These are phyloP conservation scores for Lasiodiplodia theobromae DNA, from an alignment of 2,329 filamentous ascomycete genomes.

Conservation along the genomic window DNA sequence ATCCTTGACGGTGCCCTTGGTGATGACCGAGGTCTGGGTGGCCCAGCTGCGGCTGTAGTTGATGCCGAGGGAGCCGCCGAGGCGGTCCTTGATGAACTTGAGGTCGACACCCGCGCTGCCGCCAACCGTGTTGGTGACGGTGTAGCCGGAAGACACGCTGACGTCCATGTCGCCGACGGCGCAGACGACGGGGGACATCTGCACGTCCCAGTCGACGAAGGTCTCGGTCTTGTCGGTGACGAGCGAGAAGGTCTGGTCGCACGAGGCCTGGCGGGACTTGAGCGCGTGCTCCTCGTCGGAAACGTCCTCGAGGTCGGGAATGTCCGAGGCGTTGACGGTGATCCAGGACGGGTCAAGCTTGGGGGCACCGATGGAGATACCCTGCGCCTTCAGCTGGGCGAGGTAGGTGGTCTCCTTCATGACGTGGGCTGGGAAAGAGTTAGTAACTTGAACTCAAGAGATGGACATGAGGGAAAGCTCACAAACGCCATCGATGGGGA, in stretches of 20 bases:
- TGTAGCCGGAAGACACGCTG: constrained; percentile 46
- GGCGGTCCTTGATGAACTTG: constrained; percentile 37
- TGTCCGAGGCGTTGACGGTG: background rate
- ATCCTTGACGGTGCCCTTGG: constrained; percentile 5
- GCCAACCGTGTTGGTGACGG: constrained; percentile 43
- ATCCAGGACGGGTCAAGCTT: constrained; percentile 5
- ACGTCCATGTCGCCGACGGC: constrained; percentile 40
- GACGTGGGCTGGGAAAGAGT: constrained; percentile 1
- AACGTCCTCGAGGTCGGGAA: background rate
- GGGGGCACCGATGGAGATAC: constrained; percentile 2
- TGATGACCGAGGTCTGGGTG: background rate
- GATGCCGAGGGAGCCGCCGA: constrained; percentile 38
- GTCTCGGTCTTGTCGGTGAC: constrained; percentile 36
- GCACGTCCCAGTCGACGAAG: constrained; percentile 51
- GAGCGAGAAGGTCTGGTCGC: constrained; percentile 32
- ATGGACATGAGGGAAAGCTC: background rate
- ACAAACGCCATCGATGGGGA: background rate
- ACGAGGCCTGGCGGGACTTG: background rate
- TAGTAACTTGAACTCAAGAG: background rate
- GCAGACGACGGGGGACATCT: constrained; percentile 46
- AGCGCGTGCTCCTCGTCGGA: background rate
- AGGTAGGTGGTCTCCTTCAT: constrained; percentile 12
- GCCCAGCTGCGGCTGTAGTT: constrained; percentile 43
- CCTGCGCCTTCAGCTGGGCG: constrained; percentile 21
- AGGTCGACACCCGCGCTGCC: constrained; percentile 33